phyloP scores from a whole-genome alignment of 164 flowering plant species.

The Berberis thunbergii region DNA sequence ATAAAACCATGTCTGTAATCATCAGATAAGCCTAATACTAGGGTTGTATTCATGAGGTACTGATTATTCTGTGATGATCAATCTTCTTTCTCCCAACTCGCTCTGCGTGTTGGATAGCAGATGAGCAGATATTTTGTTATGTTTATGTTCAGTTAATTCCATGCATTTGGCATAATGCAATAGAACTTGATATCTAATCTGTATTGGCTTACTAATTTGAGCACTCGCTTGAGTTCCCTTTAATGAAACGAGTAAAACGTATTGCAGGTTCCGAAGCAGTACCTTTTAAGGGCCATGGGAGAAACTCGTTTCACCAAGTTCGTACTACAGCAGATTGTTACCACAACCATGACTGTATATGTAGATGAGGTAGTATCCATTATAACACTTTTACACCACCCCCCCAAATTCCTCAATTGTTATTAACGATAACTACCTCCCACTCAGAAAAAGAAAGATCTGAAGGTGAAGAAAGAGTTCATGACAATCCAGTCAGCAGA shows the following conservation, averaged over 20 bases:
- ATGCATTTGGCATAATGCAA: no score
- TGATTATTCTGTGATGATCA: no score
- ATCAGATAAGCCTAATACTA: no score
- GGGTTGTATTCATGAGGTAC: no score
- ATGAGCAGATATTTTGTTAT: no score
- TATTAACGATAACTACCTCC: not conserved
- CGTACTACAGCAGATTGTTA: constrained; percentile 65
- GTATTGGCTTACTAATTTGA: not conserved
- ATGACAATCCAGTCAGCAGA: constrained; percentile 58
- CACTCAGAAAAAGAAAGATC: constrained; percentile 39
- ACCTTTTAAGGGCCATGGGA: constrained; percentile 55
- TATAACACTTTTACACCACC: not conserved
- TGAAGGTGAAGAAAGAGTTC: constrained; percentile 53
- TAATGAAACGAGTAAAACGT: not conserved
- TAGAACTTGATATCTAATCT: not conserved
- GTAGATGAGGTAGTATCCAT: constrained; percentile 45
- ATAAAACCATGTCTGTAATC: no score
- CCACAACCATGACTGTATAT: constrained; percentile 45
- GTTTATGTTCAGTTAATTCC: no score
- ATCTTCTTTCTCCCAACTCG: no score
- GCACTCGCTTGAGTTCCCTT: not conserved
- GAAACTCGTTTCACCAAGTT: constrained; percentile 67
- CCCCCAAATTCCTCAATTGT: not conserved
- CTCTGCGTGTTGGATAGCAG: no score
- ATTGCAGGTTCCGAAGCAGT: constrained; percentile 57